Conservation (phyloP, 1,284 basidiomycete species). For the Apiotrichum brassicae region DNA sequence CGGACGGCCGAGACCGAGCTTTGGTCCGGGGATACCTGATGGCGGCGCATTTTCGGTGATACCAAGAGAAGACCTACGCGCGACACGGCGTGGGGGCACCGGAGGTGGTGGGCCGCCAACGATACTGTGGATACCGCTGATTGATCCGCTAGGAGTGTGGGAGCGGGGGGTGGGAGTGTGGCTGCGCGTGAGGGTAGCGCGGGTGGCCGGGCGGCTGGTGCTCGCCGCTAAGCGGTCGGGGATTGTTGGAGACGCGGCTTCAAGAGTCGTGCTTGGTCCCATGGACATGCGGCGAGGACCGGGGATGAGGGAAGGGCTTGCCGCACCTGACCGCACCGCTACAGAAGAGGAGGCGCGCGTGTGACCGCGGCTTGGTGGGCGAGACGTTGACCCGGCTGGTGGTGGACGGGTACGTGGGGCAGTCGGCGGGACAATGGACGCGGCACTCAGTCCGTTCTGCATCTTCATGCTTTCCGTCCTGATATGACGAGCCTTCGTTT, state of each 20-base stretch:
- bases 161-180: background rate
- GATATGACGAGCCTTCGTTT: background rate
- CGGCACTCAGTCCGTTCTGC: background rate
- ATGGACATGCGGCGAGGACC: constrained; percentile 2
- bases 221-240: background rate
- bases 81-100: background rate
- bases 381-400: background rate
- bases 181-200: background rate
- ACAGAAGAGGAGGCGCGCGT: background rate
- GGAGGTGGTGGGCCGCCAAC: background rate
- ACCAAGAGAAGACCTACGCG: constrained; percentile 9
- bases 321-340: constrained; percentile 2
- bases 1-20: background rate
- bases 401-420: background rate
- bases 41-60: constrained; percentile 17
- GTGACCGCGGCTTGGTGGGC: constrained; percentile 3
- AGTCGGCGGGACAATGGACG: background rate
- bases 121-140: background rate
- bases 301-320: constrained; percentile 4
- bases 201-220: background rate
- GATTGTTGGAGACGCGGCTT: background rate
- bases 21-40: constrained; percentile 26
- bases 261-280: background rate
- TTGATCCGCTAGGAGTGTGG: background rate
- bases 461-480: background rate